Conservation (phyloP, 768 basidiomycete genomes). For the Nidula microcarpa region DNA sequence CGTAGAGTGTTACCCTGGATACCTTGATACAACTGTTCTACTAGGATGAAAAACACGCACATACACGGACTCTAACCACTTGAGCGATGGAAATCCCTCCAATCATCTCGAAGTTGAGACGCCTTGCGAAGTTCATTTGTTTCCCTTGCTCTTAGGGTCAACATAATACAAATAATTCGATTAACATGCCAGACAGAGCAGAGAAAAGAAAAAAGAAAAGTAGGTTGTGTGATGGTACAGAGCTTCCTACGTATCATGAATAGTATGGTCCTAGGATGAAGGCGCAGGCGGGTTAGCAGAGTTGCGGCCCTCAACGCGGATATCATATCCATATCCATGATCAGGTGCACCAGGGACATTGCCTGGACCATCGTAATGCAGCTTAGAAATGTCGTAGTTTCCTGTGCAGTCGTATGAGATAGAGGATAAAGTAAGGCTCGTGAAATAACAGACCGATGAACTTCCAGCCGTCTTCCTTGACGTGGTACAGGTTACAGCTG, state of each 20-base stretch:
- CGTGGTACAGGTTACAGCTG: constrained; percentile 93
- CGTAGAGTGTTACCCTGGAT: too few relatives aligned
- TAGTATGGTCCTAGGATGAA: constrained; percentile 10
- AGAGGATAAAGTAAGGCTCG: not conserved
- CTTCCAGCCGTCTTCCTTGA: constrained; percentile 92
- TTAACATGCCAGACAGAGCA: too few relatives aligned
- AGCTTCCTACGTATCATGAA: not conserved
- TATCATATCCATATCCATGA: constrained; percentile 78
- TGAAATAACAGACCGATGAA: constrained; percentile 71
- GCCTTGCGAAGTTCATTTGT: too few relatives aligned
- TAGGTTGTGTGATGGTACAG: constrained; percentile 4
- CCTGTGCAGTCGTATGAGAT: constrained; percentile 43
- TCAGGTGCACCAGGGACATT: constrained; percentile 57
- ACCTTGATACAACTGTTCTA: too few relatives aligned
- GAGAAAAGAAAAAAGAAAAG: too few relatives aligned
- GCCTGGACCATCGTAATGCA: constrained; percentile 90
- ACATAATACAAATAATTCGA: too few relatives aligned
- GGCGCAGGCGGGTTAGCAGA: constrained; percentile 47
- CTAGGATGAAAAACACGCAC: too few relatives aligned
- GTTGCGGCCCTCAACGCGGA: constrained; percentile 57
- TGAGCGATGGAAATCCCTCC: too few relatives aligned
- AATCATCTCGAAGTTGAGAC: too few relatives aligned
- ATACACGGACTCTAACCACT: too few relatives aligned
- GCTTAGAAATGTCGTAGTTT: constrained; percentile 86
- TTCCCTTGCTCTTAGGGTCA: too few relatives aligned